Evolutionary conservation across 73 alveolate species (phyloP).

Genomic region (Tetrahymena thermophila): DNA sequence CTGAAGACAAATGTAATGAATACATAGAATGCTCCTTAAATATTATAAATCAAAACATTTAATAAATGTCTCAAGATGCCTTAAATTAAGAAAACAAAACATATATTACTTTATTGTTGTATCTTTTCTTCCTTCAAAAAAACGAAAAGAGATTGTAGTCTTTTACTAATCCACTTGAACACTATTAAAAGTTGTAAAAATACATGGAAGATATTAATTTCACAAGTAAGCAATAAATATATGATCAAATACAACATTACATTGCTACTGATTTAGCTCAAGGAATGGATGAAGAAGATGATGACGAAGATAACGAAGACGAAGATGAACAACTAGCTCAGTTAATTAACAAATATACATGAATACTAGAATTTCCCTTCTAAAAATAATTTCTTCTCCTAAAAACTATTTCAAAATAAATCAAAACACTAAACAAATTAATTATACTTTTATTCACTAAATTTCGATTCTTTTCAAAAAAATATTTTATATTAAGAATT

Average conservation of each 20-base stretch:
- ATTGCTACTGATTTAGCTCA: not conserved
- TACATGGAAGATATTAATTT: not conserved
- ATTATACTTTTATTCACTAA: no score
- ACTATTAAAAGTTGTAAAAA: not conserved
- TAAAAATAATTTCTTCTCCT: not conserved
- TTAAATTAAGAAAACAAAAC: not conserved
- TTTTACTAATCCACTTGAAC: not conserved
- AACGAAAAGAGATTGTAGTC: not conserved
- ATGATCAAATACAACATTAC: not conserved
- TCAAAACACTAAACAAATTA: no score
- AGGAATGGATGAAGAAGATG: not conserved
- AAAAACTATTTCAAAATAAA: not conserved
- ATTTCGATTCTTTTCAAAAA: no score
- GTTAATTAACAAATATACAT: not conserved
- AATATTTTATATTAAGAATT: no score
- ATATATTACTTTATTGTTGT: not conserved
- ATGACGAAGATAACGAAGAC: not conserved
- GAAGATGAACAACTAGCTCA: not conserved
- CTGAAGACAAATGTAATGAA: not conserved
- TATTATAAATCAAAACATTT: not conserved
- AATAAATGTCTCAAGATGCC: not conserved
- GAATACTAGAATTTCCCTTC: not conserved
- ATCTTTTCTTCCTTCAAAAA: not conserved
- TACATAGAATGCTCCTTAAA: not conserved
- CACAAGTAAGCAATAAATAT: not conserved